phyloP scores from a whole-genome alignment of 306 rosid genomes.

The Prunus dulcis region DNA sequence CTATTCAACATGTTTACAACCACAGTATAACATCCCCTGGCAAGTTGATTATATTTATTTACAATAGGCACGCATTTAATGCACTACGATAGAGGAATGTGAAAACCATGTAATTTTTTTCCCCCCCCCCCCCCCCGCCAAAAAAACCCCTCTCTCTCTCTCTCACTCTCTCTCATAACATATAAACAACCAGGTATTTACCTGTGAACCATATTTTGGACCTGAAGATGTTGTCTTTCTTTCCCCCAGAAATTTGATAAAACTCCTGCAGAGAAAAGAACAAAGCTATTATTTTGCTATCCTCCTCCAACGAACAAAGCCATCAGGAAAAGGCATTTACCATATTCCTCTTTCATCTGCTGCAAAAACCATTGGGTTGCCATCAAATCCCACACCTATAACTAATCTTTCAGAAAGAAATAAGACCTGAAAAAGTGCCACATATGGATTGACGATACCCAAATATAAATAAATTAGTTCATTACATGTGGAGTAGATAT shows the following conservation, averaged over 20 bases:
- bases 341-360: slow-evolving; percentile 86
- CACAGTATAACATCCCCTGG: not conserved
- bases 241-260: slow-evolving; percentile 78
- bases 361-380: slow-evolving; percentile 85
- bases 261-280: slow-evolving; percentile 55
- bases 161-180: not conserved
- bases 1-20: no score
- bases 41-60: no score
- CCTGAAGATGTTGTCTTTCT: slow-evolving; percentile 60
- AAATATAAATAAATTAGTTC: slow-evolving; percentile 35
- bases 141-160: no score
- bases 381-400: slow-evolving; percentile 89
- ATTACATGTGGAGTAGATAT: slow-evolving; percentile 22
- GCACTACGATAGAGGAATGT: no score
- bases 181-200: slow-evolving; percentile 20
- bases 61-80: no score
- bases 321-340: slow-evolving; percentile 25
- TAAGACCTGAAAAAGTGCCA: slow-evolving; percentile 63
- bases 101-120: no score
- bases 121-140: no score
- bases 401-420: slow-evolving; percentile 86
- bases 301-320: slow-evolving; percentile 23
- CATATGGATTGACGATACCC: slow-evolving; percentile 33
- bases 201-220: slow-evolving; percentile 80
- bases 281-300: slow-evolving; percentile 16